A percentile compares a stretch with the other conserved stretches of the same genome.
These are phyloP conservation scores for Dryadomyces quercus-mongolicae DNA, from an alignment of 2,329 filamentous ascomycete species.

Conservation along the genomic window DNA sequence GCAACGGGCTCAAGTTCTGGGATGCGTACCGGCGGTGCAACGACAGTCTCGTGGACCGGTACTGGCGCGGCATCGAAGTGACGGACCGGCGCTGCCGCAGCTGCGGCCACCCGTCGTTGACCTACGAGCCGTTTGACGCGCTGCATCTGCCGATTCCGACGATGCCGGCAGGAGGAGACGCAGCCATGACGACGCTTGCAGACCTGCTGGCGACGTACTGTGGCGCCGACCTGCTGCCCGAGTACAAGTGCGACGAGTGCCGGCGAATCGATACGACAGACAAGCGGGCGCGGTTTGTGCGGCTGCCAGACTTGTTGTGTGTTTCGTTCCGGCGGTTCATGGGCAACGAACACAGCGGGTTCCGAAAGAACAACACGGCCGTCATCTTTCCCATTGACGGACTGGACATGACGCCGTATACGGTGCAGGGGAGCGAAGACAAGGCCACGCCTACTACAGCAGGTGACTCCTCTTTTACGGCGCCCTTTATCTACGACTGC, in stretches of 20 bases:
- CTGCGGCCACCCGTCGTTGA: slow-evolving; percentile 37
- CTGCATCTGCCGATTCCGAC: slow-evolving; percentile 31
- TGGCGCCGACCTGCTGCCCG: slow-evolving; percentile 52
- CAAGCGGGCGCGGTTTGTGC: slow-evolving; percentile 62
- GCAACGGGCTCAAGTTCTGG: slow-evolving; percentile 68
- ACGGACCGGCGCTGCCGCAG: slow-evolving; percentile 56
- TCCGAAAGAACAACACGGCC: slow-evolving; percentile 55
- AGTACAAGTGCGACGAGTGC: slow-evolving; percentile 66
- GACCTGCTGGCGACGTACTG: slow-evolving; percentile 61
- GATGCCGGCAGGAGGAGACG: neutral
- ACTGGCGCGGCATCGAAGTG: slow-evolving; percentile 69
- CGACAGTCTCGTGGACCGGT: slow-evolving; percentile 62
- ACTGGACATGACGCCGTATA: slow-evolving; percentile 42
- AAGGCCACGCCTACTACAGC: neutral
- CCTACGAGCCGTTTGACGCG: slow-evolving; percentile 39
- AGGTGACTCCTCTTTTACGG: slow-evolving; percentile 19
- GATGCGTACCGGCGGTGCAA: slow-evolving; percentile 55
- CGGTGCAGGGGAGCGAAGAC: slow-evolving; percentile 8
- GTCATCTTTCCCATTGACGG: slow-evolving; percentile 68
- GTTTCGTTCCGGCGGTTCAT: slow-evolving; percentile 57
- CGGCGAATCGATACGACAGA: slow-evolving; percentile 53
- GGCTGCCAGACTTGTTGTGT: slow-evolving; percentile 68
- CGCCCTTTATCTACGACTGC: slow-evolving; percentile 66
- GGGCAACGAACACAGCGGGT: slow-evolving; percentile 19
- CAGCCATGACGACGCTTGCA: slow-evolving; percentile 26